Base-by-base conservation (phyloP, 371 early-diverging fungal species). In the Umbelopsis sp. region DNA sequence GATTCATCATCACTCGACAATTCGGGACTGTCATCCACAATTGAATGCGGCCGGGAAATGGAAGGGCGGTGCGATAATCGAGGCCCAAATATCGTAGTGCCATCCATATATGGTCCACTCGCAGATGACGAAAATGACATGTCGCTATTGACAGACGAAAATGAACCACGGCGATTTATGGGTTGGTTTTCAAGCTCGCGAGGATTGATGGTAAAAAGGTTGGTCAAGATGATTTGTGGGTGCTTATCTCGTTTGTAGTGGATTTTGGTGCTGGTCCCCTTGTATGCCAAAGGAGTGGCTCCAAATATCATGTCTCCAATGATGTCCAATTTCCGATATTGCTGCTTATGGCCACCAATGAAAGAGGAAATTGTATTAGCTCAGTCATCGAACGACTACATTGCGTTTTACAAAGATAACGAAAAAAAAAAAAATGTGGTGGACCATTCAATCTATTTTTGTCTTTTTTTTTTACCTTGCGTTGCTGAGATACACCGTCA, bases 261-360 rank as follows among this genome's bases (percentile, higher is more conserved):
- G 11, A 89, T 82, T 72, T 86, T 89, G 50, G 87, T 87, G n/a
- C 82, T 85, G 76, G 86, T 86, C 51, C 90, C 90, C 72, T 89
- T 89, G 73, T 88, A 88, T 11, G 88, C 83, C 24, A 89, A 74
- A 25, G 90, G 90, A 10, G 88, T 85, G 11, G 87, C 85, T 44
- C 90, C 90, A 71, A 89, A 89, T 71, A 89, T 88, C 83, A 89
- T 86, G 48, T 86, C 87, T 3, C 85, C 87, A 65, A 83, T 80
- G 18, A 83, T 64, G 70, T 84, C 86, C 46, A 84, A 65, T 71
- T 72, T 76, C 35, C 78, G 80, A 67, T 69, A 70, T 66, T 70
- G 80, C 82, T 81, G 73, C 32, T 18, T 70, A 32, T 41, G 22
- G 0, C 22, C 11, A 29, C 41, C 41, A 41, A 41, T 41, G 7